Evolutionary conservation across 192 early-diverging fungal genomes (phyloP).

Genomic region (Backusella liffmaniae): DNA sequence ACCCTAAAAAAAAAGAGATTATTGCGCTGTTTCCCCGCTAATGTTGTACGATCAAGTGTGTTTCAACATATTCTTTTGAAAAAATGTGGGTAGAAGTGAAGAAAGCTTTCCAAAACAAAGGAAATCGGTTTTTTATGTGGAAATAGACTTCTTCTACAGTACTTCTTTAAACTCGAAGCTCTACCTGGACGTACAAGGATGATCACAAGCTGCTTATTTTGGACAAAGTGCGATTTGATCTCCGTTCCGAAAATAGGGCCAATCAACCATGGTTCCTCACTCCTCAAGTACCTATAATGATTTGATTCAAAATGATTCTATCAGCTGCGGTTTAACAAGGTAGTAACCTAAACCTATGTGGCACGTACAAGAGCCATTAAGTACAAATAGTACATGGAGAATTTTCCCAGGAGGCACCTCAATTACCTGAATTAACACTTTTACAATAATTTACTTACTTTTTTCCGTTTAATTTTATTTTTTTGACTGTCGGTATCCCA

Average conservation of each 20-base stretch:
- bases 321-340: not conserved
- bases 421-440: not conserved
- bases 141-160: conserved; percentile 5
- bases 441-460: not conserved
- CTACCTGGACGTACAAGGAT: not conserved
- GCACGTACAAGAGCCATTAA: not conserved
- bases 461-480: not conserved
- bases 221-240: not conserved
- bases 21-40: not conserved
- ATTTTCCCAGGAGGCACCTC: not conserved
- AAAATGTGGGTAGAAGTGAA: not conserved
- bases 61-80: not conserved
- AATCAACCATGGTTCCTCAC: not conserved
- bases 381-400: not conserved
- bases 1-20: conserved; percentile 13
- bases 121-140: not conserved
- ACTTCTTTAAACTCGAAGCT: conserved; percentile 7
- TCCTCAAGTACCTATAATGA: not conserved
- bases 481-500: not conserved
- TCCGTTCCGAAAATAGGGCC: not conserved
- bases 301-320: not conserved
- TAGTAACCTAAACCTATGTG: not conserved
- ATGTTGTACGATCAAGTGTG: not conserved
- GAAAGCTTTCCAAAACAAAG: not conserved
- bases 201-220: not conserved